Evolutionary conservation across 2,329 filamentous ascomycete genomes (phyloP).

Genomic region (Apiospora rasikravindrae): DNA sequence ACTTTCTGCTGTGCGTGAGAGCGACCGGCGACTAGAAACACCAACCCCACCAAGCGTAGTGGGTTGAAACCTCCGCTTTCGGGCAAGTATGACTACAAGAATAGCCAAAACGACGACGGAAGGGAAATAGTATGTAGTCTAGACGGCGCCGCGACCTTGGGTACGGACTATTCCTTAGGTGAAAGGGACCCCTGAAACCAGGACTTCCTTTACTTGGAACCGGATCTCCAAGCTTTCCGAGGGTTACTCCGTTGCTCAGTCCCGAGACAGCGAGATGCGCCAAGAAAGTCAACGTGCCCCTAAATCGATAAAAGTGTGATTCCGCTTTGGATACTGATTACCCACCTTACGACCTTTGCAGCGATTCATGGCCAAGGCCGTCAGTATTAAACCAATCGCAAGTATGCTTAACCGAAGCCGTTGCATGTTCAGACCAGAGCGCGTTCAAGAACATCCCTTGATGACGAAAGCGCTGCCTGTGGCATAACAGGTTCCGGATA

Average conservation of each 20-base stretch:
- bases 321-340: too few species aligned
- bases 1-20: background rate
- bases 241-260: too few species aligned
- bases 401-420: too few species aligned
- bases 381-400: background rate
- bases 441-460: too few species aligned
- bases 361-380: background rate
- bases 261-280: too few species aligned
- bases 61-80: constrained; percentile 18
- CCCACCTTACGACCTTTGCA: background rate
- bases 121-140: background rate
- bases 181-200: background rate
- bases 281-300: too few species aligned
- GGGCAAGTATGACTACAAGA: constrained; percentile 12
- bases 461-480: too few species aligned
- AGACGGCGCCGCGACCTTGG: background rate
- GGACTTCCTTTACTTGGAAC: background rate
- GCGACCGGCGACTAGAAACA: background rate
- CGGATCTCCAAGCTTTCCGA: too few species aligned
- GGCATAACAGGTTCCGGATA: too few species aligned
- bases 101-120: background rate
- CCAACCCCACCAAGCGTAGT: background rate
- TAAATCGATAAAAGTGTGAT: too few species aligned
- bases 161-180: background rate
- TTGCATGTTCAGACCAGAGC: too few species aligned